phyloP scores from a whole-genome alignment of 805 yeast species.

The Yueomyces sinensis region DNA sequence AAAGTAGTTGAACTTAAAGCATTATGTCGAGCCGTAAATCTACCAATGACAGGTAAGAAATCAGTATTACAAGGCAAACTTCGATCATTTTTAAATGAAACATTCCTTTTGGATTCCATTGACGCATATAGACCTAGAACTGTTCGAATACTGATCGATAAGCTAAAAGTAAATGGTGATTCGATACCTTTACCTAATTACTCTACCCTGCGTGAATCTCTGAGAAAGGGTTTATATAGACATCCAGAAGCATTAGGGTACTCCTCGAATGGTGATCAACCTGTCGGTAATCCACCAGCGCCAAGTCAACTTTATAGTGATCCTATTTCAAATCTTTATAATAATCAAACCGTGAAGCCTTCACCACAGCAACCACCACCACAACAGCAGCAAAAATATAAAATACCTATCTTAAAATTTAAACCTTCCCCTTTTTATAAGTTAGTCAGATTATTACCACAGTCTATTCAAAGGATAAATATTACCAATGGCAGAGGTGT shows the following conservation, averaged over 20 bases:
- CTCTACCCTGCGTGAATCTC: constrained; percentile 18
- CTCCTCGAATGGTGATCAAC: constrained; percentile 2
- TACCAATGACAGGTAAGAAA: constrained; percentile 46
- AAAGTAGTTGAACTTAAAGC: constrained; percentile 42
- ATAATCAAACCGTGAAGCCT: not conserved
- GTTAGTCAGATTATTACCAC: constrained; percentile 37
- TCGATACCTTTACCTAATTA: constrained; percentile 28
- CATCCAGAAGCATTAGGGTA: constrained; percentile 17
- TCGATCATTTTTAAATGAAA: constrained; percentile 30
- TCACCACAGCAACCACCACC: too few relatives aligned
- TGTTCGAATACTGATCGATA: constrained; percentile 30
- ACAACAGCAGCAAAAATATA: too few relatives aligned
- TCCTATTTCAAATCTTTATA: not conserved
- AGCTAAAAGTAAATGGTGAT: constrained; percentile 20
- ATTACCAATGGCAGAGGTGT: constrained; percentile 34
- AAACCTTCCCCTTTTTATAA: constrained; percentile 43
- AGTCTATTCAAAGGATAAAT: constrained; percentile 22
- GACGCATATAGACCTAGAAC: constrained; percentile 33
- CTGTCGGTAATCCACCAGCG: not conserved
- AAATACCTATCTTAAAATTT: constrained; percentile 22
- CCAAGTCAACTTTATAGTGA: not conserved
- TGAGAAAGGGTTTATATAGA: constrained; percentile 12
- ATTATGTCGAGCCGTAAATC: constrained; percentile 35
- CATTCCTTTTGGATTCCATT: constrained; percentile 27
- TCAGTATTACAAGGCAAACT: constrained; percentile 45